phyloP scores from a whole-genome alignment of 2,329 filamentous ascomycete species.

The Colletotrichum paranaense region DNA sequence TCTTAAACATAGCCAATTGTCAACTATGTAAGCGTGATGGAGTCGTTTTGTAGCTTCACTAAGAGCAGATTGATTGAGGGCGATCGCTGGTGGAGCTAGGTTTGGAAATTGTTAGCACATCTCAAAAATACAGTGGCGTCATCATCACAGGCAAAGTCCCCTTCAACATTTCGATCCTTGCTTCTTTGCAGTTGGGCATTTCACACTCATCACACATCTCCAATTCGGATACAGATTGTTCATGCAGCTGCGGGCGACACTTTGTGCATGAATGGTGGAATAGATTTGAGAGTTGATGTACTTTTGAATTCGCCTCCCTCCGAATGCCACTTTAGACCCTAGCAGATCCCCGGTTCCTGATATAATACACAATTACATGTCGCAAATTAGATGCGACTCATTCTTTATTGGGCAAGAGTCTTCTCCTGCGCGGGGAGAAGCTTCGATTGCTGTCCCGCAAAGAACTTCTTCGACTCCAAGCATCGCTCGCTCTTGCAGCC shows the following conservation, averaged over 20 bases:
- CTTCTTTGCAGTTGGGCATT: neutral
- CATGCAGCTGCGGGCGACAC: neutral
- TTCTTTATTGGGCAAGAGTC: constrained; percentile 11
- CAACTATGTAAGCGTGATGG: neutral
- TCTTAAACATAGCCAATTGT: constrained; percentile 8
- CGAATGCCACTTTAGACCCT: constrained; percentile 9
- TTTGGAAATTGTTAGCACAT: constrained; percentile 30
- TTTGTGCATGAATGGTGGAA: neutral
- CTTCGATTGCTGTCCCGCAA: constrained; percentile 53
- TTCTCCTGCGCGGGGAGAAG: constrained; percentile 14
- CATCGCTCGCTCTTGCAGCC: constrained; percentile 93
- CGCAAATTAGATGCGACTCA: neutral
- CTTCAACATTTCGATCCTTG: neutral
- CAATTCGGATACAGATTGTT: neutral
- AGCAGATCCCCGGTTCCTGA: constrained; percentile 14
- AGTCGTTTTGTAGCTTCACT: neutral
- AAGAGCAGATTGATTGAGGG: neutral
- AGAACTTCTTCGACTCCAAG: constrained; percentile 79
- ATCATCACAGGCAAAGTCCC: constrained; percentile 11
- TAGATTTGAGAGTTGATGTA: neutral
- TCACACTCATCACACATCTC: neutral
- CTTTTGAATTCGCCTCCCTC: constrained; percentile 3
- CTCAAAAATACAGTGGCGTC: constrained; percentile 20
- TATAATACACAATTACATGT: constrained; percentile 27
- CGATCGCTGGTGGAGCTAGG: constrained; percentile 12